These are phyloP conservation scores for Melampsora larici-populina DNA, from an alignment of 1,284 basidiomycete genomes.

Conservation along the genomic window DNA sequence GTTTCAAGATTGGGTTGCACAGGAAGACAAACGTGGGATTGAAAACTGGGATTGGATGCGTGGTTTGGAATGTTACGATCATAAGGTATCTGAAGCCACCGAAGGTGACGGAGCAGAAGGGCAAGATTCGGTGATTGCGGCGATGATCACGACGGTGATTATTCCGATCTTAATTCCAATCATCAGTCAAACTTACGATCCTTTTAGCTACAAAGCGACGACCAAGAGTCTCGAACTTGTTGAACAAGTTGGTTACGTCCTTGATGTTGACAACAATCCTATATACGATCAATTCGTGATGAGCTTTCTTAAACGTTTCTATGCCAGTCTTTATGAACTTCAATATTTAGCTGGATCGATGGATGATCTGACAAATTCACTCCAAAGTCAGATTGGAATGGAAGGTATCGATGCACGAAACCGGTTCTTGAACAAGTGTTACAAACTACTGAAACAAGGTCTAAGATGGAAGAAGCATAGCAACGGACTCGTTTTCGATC, in stretches of 20 bases:
- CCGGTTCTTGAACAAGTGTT: constrained; percentile 30
- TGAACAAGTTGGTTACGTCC: constrained; percentile 65
- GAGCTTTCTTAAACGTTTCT: constrained; percentile 20
- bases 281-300: constrained; percentile 33
- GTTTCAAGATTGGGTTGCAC: constrained; percentile 55
- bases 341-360: constrained; percentile 20
- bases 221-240: constrained; percentile 67
- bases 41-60: constrained; percentile 42
- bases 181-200: constrained; percentile 71
- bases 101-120: background rate
- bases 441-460: constrained; percentile 37
- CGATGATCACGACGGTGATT: constrained; percentile 78
- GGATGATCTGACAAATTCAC: constrained; percentile 15
- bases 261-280: constrained; percentile 27
- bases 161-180: constrained; percentile 71
- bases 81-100: constrained; percentile 3
- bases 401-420: constrained; percentile 40
- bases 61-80: constrained; percentile 32
- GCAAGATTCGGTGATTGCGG: constrained; percentile 62
- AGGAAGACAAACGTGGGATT: constrained; percentile 40
- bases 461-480: constrained; percentile 29
- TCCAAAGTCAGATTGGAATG: constrained; percentile 35
- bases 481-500: constrained; percentile 5
- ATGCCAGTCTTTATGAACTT: constrained; percentile 18
- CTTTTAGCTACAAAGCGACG: constrained; percentile 70